Evolutionary conservation across 805 yeast genomes (phyloP).

Genomic region (Kodamaea hsintzibuensis): DNA sequence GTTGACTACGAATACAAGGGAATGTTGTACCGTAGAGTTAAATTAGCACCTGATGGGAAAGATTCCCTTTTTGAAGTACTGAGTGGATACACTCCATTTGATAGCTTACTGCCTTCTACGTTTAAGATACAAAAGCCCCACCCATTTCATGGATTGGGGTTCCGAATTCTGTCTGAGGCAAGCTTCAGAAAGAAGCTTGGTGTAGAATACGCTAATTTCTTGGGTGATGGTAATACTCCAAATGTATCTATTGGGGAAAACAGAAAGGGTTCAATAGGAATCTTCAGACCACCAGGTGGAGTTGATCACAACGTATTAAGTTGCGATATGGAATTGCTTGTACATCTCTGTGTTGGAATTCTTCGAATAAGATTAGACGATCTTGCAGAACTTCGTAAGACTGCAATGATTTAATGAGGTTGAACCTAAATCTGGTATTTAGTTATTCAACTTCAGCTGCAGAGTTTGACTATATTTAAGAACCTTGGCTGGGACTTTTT

Average conservation of each 20-base stretch:
- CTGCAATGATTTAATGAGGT: not conserved
- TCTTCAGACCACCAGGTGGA: not conserved
- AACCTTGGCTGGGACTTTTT: too few species aligned
- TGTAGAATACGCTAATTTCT: not conserved
- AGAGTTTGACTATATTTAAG: too few species aligned
- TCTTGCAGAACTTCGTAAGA: not conserved
- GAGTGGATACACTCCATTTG: not conserved
- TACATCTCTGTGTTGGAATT: not conserved
- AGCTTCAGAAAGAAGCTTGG: not conserved
- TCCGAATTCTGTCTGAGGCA: not conserved
- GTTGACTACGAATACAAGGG: not conserved
- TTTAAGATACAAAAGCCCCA: not conserved
- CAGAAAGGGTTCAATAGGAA: not conserved
- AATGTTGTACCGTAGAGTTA: not conserved
- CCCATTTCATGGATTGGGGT: not conserved
- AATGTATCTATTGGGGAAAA: not conserved
- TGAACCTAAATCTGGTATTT: not conserved
- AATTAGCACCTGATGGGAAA: not conserved
- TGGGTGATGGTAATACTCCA: not conserved
- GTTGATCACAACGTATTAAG: not conserved
- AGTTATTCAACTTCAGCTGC: too few species aligned
- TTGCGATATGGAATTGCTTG: not conserved
- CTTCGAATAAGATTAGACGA: not conserved
- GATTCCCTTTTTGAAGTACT: not conserved
- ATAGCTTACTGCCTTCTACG: not conserved